phyloP scores from a whole-genome alignment of 2,329 filamentous ascomycete species.

The Colletotrichum musicola region DNA sequence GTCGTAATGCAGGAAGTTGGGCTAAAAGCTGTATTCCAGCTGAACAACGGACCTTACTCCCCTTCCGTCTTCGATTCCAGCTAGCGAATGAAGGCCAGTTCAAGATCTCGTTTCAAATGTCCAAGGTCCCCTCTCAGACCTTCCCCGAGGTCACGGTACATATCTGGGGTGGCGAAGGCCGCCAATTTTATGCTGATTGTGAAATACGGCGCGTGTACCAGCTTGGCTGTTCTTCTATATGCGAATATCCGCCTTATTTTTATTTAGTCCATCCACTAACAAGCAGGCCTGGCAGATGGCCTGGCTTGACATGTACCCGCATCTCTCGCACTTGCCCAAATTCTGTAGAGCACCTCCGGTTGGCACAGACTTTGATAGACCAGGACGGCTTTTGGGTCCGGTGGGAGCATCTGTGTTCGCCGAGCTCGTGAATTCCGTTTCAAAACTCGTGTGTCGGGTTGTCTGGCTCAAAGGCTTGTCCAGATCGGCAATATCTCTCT shows the following conservation, averaged over 20 bases:
- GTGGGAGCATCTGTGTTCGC: background rate
- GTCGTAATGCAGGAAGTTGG: constrained; percentile 48
- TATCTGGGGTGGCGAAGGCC: background rate
- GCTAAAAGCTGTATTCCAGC: constrained; percentile 25
- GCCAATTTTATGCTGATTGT: no score
- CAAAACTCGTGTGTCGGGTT: constrained; percentile 70
- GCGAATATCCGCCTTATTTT: constrained; percentile 72
- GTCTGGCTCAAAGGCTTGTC: constrained; percentile 78
- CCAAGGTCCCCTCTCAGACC: no score
- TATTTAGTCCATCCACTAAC: constrained; percentile 91
- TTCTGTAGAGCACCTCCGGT: constrained; percentile 66
- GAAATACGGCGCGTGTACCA: no score
- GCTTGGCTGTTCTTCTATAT: constrained; percentile 54
- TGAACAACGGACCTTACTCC: background rate
- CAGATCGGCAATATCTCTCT: constrained; percentile 85
- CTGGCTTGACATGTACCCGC: constrained; percentile 97
- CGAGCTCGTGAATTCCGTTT: constrained; percentile 72
- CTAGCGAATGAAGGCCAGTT: constrained; percentile 1
- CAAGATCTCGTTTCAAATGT: background rate
- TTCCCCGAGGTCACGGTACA: background rate
- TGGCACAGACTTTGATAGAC: background rate
- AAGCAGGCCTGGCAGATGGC: constrained; percentile 93
- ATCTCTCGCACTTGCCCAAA: constrained; percentile 85
- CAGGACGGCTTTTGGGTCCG: background rate
- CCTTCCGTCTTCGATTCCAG: background rate